Percentiles rank a stretch among this genome's conserved stretches.
Conservation (phyloP, 2,329 filamentous ascomycete genomes). For the Diaporthe citri region DNA sequence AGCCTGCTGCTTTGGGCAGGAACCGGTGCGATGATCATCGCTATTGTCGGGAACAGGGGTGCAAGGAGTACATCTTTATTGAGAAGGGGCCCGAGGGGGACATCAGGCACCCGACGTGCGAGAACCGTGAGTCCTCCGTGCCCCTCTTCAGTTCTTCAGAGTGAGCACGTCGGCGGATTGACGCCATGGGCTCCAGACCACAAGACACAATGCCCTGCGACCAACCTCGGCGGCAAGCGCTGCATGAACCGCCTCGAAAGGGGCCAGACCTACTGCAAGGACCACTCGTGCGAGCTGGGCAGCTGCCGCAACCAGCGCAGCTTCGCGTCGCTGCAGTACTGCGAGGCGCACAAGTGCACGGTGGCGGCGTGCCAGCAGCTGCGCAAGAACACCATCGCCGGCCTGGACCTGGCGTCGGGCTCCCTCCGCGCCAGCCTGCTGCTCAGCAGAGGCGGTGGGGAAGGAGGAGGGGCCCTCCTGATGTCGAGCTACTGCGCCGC, state of each 20-base stretch:
- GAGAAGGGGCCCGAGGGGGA: slow-evolving; percentile 33
- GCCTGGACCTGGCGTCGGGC: background rate
- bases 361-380: slow-evolving; percentile 40
- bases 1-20: background rate
- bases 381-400: slow-evolving; percentile 34
- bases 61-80: slow-evolving; percentile 31
- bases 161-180: background rate
- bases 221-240: slow-evolving; percentile 10
- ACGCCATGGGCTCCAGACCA: slow-evolving; percentile 29
- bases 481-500: slow-evolving; percentile 33
- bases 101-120: slow-evolving; percentile 22
- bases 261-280: slow-evolving; percentile 32
- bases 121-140: slow-evolving; percentile 17
- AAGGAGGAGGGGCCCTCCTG: background rate
- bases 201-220: slow-evolving; percentile 33
- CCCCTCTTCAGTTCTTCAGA: background rate
- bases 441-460: background rate
- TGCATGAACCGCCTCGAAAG: slow-evolving; percentile 31
- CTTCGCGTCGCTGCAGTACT: slow-evolving; percentile 40
- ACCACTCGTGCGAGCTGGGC: slow-evolving; percentile 39
- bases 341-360: slow-evolving; percentile 45
- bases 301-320: slow-evolving; percentile 36
- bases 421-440: slow-evolving; percentile 3
- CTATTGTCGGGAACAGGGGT: slow-evolving; percentile 20
- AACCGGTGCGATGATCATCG: slow-evolving; percentile 34